Percentiles rank a stretch among this genome's conserved stretches.
Evolutionary conservation across 2,329 filamentous ascomycete species (phyloP).

Genomic region (Aspergillus novoparasiticus): DNA sequence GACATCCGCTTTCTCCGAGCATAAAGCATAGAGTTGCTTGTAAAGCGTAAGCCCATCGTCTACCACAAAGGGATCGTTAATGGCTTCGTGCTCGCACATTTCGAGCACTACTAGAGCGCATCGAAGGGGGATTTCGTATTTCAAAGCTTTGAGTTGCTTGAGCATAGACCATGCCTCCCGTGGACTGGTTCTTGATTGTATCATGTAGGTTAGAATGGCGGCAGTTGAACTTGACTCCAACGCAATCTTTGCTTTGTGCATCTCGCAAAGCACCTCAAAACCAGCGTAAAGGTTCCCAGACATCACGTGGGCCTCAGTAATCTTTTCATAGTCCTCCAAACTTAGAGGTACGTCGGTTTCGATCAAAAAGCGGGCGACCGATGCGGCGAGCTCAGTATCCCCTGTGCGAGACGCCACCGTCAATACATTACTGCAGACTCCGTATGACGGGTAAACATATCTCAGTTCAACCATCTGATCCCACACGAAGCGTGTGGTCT

Average conservation of each 20-base stretch:
- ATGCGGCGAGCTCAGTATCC: slow-evolving; percentile 69
- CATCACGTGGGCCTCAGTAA: slow-evolving; percentile 70
- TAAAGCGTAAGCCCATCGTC: slow-evolving; percentile 61
- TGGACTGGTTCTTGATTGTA: slow-evolving; percentile 48
- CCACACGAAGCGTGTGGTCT: slow-evolving; percentile 73
- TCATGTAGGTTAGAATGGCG: slow-evolving; percentile 62
- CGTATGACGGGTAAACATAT: slow-evolving; percentile 64
- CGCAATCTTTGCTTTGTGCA: slow-evolving; percentile 65
- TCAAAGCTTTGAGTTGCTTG: slow-evolving; percentile 54
- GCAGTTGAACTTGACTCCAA: slow-evolving; percentile 64
- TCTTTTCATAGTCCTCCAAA: slow-evolving; percentile 75
- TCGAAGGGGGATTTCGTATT: slow-evolving; percentile 52
- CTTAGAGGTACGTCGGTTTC: slow-evolving; percentile 59
- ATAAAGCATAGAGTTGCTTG: slow-evolving; percentile 60
- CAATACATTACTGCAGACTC: slow-evolving; percentile 69
- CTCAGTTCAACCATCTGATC: slow-evolving; percentile 60
- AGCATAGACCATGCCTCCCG: slow-evolving; percentile 60
- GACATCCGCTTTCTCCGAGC: slow-evolving; percentile 45
- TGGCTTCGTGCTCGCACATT: slow-evolving; percentile 47
- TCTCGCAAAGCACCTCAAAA: slow-evolving; percentile 71
- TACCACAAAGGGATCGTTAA: slow-evolving; percentile 39
- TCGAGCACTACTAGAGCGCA: slow-evolving; percentile 55
- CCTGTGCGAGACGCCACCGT: slow-evolving; percentile 69
- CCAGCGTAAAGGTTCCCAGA: slow-evolving; percentile 65
- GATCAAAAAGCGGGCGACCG: slow-evolving; percentile 68